Evolutionary conservation across 495 filamentous ascomycete species (phyloP).

Genomic region (Penicillium chermesinum): DNA sequence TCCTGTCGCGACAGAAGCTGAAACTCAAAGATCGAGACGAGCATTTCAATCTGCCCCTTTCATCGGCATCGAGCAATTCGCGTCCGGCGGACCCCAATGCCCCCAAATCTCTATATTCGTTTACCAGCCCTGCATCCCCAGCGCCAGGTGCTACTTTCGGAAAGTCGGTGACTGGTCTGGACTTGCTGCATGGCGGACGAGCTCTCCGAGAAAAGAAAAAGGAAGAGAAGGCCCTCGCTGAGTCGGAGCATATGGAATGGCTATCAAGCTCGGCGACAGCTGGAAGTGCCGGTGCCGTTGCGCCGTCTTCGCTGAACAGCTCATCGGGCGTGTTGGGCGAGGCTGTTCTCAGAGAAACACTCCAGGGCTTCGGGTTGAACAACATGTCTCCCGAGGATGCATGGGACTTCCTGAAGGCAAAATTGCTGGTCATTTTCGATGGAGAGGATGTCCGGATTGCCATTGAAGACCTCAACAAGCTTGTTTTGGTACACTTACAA

Average conservation of each 20-base stretch:
- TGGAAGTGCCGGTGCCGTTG: slow-evolving; percentile 20
- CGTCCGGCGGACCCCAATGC: slow-evolving; percentile 78
- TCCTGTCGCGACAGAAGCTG: slow-evolving; percentile 86
- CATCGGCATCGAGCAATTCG: slow-evolving; percentile 87
- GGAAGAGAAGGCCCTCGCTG: slow-evolving; percentile 51
- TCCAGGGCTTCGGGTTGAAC: slow-evolving; percentile 63
- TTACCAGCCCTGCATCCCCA: slow-evolving; percentile 63
- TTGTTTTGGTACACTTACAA: slow-evolving; percentile 77
- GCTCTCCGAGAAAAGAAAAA: slow-evolving; percentile 86
- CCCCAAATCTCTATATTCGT: slow-evolving; percentile 80
- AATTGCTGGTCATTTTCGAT: slow-evolving; percentile 86
- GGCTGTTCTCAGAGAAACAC: slow-evolving; percentile 40
- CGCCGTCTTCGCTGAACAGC: slow-evolving; percentile 35
- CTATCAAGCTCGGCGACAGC: slow-evolving; percentile 27
- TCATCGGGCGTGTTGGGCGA: slow-evolving; percentile 31
- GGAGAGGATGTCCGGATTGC: slow-evolving; percentile 84
- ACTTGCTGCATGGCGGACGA: slow-evolving; percentile 78
- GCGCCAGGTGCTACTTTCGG: slow-evolving; percentile 62
- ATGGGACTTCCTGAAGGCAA: slow-evolving; percentile 90
- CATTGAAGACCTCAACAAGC: slow-evolving; percentile 89
- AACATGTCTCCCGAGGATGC: slow-evolving; percentile 87
- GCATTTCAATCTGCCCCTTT: slow-evolving; percentile 65
- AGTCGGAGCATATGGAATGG: slow-evolving; percentile 42
- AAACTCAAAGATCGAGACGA: slow-evolving; percentile 81
- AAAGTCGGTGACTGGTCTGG: slow-evolving; percentile 76